Evolutionary conservation across 2,329 filamentous ascomycete species (phyloP).

Genomic region (Neopestalotiopsis sp.): DNA sequence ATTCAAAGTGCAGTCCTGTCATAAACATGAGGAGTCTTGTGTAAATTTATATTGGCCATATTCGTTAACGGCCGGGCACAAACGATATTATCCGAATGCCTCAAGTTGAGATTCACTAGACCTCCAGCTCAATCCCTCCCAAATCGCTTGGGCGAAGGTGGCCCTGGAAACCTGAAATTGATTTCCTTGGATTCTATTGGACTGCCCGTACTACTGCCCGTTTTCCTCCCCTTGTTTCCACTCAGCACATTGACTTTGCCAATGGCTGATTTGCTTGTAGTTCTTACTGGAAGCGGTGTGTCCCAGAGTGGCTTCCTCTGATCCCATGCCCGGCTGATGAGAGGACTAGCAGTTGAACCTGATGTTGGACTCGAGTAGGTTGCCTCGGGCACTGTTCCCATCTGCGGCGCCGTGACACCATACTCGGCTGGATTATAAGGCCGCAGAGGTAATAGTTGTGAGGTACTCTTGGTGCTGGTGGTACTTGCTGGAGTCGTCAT

Average conservation of each 20-base stretch:
- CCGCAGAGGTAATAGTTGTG: conserved; percentile 35
- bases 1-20: too few species aligned
- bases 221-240: conserved; percentile 27
- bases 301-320: conserved; percentile 32
- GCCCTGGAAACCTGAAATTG: conserved; percentile 31
- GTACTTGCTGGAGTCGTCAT: conserved; percentile 32
- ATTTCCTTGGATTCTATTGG: conserved; percentile 36
- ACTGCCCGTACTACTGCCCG: conserved; percentile 31
- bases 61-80: too few species aligned
- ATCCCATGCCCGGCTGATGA: conserved; percentile 35
- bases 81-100: not conserved
- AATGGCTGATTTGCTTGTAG: conserved; percentile 20
- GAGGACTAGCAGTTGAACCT: conserved; percentile 33
- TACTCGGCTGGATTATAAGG: conserved; percentile 38
- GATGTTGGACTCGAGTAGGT: conserved; percentile 33
- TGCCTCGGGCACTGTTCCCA: conserved; percentile 24
- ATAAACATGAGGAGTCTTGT: too few species aligned
- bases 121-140: not conserved
- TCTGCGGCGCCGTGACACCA: conserved; percentile 20
- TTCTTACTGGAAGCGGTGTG: conserved; percentile 23
- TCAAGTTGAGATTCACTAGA: not conserved
- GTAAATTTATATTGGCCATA: too few species aligned
- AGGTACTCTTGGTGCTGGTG: conserved; percentile 35
- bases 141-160: conserved; percentile 18
- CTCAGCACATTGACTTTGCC: conserved; percentile 22